A percentile compares a stretch with the other conserved stretches of the same genome.
Conservation (phyloP, 768 basidiomycete species). For the Kockovaella imperatae region DNA sequence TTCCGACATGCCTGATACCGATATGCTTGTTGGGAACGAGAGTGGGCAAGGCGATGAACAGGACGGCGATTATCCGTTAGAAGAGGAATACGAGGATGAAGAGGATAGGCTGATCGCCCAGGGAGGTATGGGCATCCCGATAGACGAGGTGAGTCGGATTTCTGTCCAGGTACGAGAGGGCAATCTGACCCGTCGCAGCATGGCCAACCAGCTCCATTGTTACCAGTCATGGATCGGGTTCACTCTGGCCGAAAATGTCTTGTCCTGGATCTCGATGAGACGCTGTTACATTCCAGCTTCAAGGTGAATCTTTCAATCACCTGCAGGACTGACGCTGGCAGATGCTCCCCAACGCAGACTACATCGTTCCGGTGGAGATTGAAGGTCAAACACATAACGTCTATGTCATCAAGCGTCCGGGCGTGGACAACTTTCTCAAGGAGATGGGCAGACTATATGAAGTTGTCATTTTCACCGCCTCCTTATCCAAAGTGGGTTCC, state of each 20-base stretch:
- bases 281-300: conserved; percentile 93
- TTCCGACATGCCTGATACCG: conserved; percentile 24
- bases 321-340: conserved; percentile 42
- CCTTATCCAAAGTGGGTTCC: conserved; percentile 80
- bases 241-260: conserved; percentile 88
- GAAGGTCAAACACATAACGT: conserved; percentile 98
- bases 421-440: conserved; percentile 92
- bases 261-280: conserved; percentile 94
- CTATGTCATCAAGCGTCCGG: conserved; percentile 96
- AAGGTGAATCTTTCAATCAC: conserved; percentile 57
- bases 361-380: conserved; percentile 97
- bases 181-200: conserved; percentile 52
- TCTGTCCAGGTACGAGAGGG: neutral
- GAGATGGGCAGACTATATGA: conserved; percentile 99
- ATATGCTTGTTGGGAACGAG: conserved; percentile 55
- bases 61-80: conserved; percentile 40
- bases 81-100: conserved; percentile 62
- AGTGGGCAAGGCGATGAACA: conserved; percentile 64
- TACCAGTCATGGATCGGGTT: conserved; percentile 71
- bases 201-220: conserved; percentile 73
- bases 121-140: conserved; percentile 90
- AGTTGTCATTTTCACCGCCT: conserved; percentile 95
- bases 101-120: conserved; percentile 81
- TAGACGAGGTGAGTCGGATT: conserved; percentile 65
- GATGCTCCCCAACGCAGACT: conserved; percentile 92